A percentile compares a stretch with the other conserved stretches of the same genome.
phyloP scores from a whole-genome alignment of 441 rosid genomes.

The Pelargonium cotyledonis region DNA sequence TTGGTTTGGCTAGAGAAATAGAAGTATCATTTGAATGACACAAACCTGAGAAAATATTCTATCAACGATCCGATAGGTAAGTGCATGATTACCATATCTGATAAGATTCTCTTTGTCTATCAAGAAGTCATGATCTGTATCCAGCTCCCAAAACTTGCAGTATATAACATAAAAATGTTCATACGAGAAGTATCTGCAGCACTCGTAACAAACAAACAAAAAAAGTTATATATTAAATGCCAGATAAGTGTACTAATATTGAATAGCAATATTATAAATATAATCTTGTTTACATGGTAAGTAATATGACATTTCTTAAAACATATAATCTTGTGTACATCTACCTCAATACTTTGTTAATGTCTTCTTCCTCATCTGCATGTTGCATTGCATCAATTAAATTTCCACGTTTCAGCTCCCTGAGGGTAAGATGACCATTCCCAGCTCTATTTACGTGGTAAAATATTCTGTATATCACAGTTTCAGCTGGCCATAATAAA shows the following conservation, averaged over 20 bases:
- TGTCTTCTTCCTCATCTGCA: conserved; percentile 97
- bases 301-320: not conserved
- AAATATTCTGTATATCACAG: conserved; percentile 93
- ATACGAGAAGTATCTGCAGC: conserved; percentile 81
- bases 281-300: conserved; percentile 3
- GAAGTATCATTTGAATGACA: conserved; percentile 11
- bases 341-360: conserved; percentile 95
- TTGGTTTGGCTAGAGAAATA: conserved; percentile 9
- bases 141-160: conserved; percentile 99
- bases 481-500: conserved; percentile 69
- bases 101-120: conserved; percentile 97
- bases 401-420: conserved; percentile 88
- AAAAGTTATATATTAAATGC: not conserved
- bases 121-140: conserved; percentile 90
- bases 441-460: conserved; percentile 89
- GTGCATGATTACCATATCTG: conserved; percentile 97
- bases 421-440: conserved; percentile 74
- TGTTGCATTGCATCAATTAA: conserved; percentile 80
- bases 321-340: conserved; percentile 7
- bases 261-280: conserved; percentile 7
- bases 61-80: conserved; percentile 94
- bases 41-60: conserved; percentile 96
- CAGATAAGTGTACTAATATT: conserved; percentile 6
- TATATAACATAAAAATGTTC: conserved; percentile 97
- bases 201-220: conserved; percentile 14